A percentile compares a stretch with the other conserved stretches of the same genome.
phyloP scores from a whole-genome alignment of 2,329 filamentous ascomycete genomes.

The Tolypocladium guangdongense region DNA sequence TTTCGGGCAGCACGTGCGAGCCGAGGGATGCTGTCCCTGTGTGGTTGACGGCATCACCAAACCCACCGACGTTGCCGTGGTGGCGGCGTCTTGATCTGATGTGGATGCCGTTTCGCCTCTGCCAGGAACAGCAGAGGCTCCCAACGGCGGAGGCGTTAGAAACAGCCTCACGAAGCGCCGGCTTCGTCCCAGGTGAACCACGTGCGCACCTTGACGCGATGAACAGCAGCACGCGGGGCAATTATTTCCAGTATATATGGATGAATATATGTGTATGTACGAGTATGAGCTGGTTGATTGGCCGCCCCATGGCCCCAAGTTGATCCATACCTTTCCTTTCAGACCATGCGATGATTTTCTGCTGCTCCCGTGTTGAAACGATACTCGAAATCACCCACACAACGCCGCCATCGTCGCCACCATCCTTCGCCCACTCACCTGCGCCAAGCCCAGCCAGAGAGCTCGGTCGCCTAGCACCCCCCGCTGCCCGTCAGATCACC shows the following conservation, averaged over 20 bases:
- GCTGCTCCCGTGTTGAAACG: neutral
- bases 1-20: too few relatives aligned
- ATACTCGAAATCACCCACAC: neutral
- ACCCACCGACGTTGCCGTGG: too few relatives aligned
- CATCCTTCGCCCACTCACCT: neutral
- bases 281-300: neutral
- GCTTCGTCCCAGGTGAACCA: too few relatives aligned
- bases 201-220: too few relatives aligned
- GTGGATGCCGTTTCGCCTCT: neutral
- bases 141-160: neutral
- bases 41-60: neutral
- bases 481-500: constrained; percentile 21
- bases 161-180: neutral
- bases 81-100: too few relatives aligned
- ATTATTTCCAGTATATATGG: neutral
- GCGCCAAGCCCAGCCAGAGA: too few relatives aligned
- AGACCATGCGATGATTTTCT: neutral
- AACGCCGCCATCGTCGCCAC: neutral
- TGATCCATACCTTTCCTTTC: neutral
- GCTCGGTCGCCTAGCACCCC: constrained; percentile 9
- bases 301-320: neutral
- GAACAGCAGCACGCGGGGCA: too few relatives aligned
- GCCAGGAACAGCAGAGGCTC: neutral
- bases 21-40: too few relatives aligned
- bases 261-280: neutral